Conservation (phyloP, 768 basidiomycete species). For the Exidia glandulosa region DNA sequence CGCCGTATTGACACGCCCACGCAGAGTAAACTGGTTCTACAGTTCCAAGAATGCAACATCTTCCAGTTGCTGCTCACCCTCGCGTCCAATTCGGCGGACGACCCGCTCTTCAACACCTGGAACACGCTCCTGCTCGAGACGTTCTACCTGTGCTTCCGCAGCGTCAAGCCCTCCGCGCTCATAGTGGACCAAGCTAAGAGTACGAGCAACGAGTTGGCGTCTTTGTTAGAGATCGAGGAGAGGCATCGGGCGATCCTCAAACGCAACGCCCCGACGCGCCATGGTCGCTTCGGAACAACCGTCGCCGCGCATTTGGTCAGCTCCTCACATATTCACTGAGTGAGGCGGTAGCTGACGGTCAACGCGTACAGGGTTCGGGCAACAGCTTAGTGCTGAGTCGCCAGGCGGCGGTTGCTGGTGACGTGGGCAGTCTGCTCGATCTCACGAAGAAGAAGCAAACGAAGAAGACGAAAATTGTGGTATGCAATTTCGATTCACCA, state of each 20-base stretch:
- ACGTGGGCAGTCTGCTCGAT: slow-evolving; percentile 63
- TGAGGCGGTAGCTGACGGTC: no score
- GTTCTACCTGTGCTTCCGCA: slow-evolving; percentile 80
- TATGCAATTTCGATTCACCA: background rate
- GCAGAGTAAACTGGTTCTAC: slow-evolving; percentile 55
- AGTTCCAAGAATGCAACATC: slow-evolving; percentile 59
- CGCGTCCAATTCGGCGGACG: slow-evolving; percentile 62
- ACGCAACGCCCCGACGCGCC: slow-evolving; percentile 57
- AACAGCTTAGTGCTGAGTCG: slow-evolving; percentile 60
- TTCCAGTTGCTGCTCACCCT: slow-evolving; percentile 76
- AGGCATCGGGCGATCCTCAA: slow-evolving; percentile 46
- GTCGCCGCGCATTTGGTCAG: slow-evolving; percentile 76
- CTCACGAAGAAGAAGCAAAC: slow-evolving; percentile 48
- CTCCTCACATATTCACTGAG: slow-evolving; percentile 47
- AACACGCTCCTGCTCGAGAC: slow-evolving; percentile 91
- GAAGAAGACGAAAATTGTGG: slow-evolving; percentile 37
- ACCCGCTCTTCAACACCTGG: slow-evolving; percentile 72
- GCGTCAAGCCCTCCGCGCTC: slow-evolving; percentile 50
- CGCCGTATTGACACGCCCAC: background rate
- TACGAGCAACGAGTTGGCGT: slow-evolving; percentile 43
- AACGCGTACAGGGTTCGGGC: slow-evolving; percentile 12
- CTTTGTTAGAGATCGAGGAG: slow-evolving; percentile 70
- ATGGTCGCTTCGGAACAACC: slow-evolving; percentile 95
- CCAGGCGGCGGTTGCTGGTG: slow-evolving; percentile 64
- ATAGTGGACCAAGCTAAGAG: slow-evolving; percentile 34